Evolutionary conservation across 2,329 filamentous ascomycete species (phyloP), one percentile per base, ranked within the genome.

Genomic region (Chaetomium sp.): DNA sequence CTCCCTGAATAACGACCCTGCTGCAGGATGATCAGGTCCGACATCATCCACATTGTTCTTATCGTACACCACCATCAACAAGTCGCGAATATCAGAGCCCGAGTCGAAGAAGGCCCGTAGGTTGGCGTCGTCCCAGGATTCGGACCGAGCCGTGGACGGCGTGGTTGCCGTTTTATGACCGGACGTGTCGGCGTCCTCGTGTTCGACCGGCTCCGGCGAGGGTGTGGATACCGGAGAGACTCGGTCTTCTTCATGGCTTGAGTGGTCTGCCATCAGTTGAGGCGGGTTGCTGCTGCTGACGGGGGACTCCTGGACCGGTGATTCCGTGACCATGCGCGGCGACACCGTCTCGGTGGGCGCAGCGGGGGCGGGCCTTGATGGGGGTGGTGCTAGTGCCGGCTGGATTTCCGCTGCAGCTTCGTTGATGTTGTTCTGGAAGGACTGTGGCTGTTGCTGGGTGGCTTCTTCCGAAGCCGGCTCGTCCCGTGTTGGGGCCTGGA

Each of bases 71-170:
- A 99, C 88, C 40, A 91, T 81, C 51, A 97, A 79, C 68, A 97
- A 81, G 68, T 99, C 92, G 50, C 89, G 84, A 62, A 99, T 90
- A 60, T 96, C 90, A 37, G 86, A 85, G 58, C 89, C 85, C 63
- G 94, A 90, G 62, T 97, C 92, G 65, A 97, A 87, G 72, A 96
- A 99, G 11, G 88, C 86, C 57, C 90, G 84, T 34, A 99, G 80
- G 64, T 85, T 89, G 54, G 84, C 79, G 70, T 97, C 92, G 59
- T 90, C 92, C 94, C 94, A 99, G 0, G 84, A 82, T 37, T 55
- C 50, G 33, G 85, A 79, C 19, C 80, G 79, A 12, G 77, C 76
- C 34, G 81, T 78, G 4, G 81, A 79, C 38, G 80, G 79, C 14
- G 79, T 75, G 50, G 74, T 73, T 5, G 77, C 78, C 53, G 77